phyloP scores from a whole-genome alignment of 805 yeast species.

The Spathaspora sp. region DNA sequence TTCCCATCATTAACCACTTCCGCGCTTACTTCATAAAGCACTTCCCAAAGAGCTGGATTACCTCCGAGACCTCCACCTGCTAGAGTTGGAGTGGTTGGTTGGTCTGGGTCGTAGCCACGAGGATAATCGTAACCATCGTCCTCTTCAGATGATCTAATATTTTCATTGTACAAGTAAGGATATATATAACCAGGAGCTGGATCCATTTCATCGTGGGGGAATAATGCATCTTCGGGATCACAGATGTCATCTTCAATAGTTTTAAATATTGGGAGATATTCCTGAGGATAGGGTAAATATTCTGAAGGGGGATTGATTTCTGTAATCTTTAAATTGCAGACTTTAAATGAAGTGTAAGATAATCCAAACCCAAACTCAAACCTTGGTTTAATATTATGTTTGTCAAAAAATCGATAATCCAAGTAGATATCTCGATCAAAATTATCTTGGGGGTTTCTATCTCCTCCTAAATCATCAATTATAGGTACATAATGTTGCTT shows the following conservation, averaged over 20 bases:
- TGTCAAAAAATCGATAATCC: conserved; percentile 59
- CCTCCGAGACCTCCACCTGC: conserved; percentile 57
- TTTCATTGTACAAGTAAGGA: conserved; percentile 45
- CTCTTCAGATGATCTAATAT: conserved; percentile 30
- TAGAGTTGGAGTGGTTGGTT: conserved; percentile 32
- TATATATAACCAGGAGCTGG: conserved; percentile 56
- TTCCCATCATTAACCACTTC: conserved; percentile 47
- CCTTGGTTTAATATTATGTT: conserved; percentile 51
- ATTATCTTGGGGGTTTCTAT: conserved; percentile 36
- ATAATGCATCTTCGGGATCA: conserved; percentile 52
- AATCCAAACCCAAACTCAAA: conserved; percentile 63
- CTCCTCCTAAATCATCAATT: conserved; percentile 28
- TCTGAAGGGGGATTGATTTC: conserved; percentile 42
- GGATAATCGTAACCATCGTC: conserved; percentile 38
- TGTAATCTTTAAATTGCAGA: conserved; percentile 34
- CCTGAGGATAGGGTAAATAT: conserved; percentile 44
- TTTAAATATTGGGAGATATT: conserved; percentile 40
- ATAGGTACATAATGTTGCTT: conserved; percentile 45
- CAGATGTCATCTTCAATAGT: conserved; percentile 45
- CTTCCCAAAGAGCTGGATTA: conserved; percentile 57
- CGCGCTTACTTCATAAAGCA: conserved; percentile 43
- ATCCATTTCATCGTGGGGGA: conserved; percentile 49
- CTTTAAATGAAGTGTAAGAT: conserved; percentile 46
- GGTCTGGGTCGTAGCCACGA: conserved; percentile 31
- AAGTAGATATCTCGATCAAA: conserved; percentile 47